Evolutionary conservation across 2,329 filamentous ascomycete species (phyloP).

Genomic region (Aspergillus phoenicis): DNA sequence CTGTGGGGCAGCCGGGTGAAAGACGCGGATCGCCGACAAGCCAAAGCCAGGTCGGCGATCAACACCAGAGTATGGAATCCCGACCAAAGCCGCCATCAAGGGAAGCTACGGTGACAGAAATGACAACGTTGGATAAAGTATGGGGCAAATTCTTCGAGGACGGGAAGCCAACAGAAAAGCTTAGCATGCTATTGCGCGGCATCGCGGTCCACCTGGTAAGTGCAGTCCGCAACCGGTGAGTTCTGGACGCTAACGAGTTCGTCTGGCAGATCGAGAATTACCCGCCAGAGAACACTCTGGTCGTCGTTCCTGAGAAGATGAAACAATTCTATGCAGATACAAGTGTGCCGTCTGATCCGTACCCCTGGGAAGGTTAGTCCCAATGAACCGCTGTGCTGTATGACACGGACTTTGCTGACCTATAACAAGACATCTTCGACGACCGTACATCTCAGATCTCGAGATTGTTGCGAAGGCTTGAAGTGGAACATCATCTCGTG

Average conservation of each 20-base stretch:
- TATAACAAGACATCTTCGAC: conserved; percentile 56
- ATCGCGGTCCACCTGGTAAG: conserved; percentile 73
- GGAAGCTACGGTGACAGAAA: conserved; percentile 48
- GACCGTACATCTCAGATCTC: conserved; percentile 57
- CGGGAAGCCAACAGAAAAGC: conserved; percentile 66
- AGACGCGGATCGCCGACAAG: conserved; percentile 40
- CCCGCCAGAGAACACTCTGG: conserved; percentile 66
- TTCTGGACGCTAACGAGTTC: conserved; percentile 16
- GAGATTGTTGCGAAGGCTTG: conserved; percentile 58
- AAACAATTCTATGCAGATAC: conserved; percentile 71
- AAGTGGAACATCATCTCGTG: conserved; percentile 66
- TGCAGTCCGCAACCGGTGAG: conserved; percentile 7
- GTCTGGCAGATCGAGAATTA: conserved; percentile 66
- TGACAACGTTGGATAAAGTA: conserved; percentile 67
- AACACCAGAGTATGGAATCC: conserved; percentile 30
- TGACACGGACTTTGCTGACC: conserved; percentile 13
- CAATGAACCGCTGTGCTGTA: not conserved
- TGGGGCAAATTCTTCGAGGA: conserved; percentile 76
- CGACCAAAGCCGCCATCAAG: conserved; percentile 44
- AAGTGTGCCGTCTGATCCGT: conserved; percentile 64
- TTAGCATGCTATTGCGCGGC: conserved; percentile 72
- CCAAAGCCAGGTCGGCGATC: conserved; percentile 41
- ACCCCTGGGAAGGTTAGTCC: conserved; percentile 67
- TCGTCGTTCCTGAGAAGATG: conserved; percentile 76
- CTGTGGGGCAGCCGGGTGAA: conserved; percentile 26